Evolutionary conservation across 768 basidiomycete species (phyloP), one percentile per base, ranked within the genome.

Genomic region (Kwoniella newhampshirensis): DNA sequence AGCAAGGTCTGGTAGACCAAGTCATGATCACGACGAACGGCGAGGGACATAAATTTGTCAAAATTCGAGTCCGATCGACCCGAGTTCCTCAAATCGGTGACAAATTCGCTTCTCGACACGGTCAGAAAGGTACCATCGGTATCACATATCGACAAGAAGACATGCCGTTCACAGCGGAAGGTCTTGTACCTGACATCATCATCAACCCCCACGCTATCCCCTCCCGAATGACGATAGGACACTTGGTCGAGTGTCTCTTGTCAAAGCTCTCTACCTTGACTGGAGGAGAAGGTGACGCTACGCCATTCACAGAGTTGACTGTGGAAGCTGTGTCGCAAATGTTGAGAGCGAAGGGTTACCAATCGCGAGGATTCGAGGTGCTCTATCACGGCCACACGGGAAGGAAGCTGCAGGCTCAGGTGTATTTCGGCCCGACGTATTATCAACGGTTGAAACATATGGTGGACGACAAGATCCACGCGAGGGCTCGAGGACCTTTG

Each of bases 391-490:
- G 96, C 4, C 96, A 98, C 75, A 96, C 94, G 1, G 96, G 94
- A n/a, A 85, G 86, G 54, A 99, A 99, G 75, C 83, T 99, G 1
- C 93, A 97, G 75, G 96, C 96, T 8, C 96, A 99, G 74, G 85
- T 99, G 12, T 99, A 98, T 77, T 87, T 99, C 60, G 96, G 96
- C 4, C 96, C 96, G 15, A 99, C 96, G 4, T 99, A 99, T 77
- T 99, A 99, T 77, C 94, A 99, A 77, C 87, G 94, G 35, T 81
- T 98, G 65, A 98, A 98, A 80, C 96, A 99, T 79, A 99, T 99
- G 94, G 96, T 99, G 42, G 93, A 97, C 76, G 96, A 99, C 79
- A 99, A 99, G 81, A 99, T 98, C 51, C 96, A 99, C 78, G 94
- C 96, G 26, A 85, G 96, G 54, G 96, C 96, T 18, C 79, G 96